Evolutionary conservation across 2,329 filamentous ascomycete genomes (phyloP).

Genomic region (Penicillium verrucosum): DNA sequence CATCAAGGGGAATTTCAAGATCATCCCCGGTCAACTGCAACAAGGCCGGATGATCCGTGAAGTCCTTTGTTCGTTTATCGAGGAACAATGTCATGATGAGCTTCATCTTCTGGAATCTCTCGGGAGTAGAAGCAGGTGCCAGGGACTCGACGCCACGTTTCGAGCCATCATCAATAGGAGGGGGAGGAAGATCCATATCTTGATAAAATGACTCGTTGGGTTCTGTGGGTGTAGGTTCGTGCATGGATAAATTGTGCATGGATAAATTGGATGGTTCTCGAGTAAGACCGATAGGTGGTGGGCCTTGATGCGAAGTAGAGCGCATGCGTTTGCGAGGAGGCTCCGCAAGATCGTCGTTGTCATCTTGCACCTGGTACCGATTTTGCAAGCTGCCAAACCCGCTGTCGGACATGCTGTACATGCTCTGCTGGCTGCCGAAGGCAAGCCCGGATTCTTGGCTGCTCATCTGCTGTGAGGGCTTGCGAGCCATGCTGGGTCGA

Average conservation of each 20-base stretch:
- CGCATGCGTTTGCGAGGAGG: conserved; percentile 77
- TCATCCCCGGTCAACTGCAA: conserved; percentile 72
- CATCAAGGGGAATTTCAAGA: conserved; percentile 87
- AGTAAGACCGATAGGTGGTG: conserved; percentile 36
- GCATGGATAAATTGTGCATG: conserved; percentile 29
- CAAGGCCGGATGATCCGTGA: conserved; percentile 71
- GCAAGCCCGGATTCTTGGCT: conserved; percentile 65
- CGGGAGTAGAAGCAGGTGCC: conserved; percentile 55
- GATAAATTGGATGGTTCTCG: conserved; percentile 27
- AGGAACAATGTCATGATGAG: conserved; percentile 80
- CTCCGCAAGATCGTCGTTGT: conserved; percentile 60
- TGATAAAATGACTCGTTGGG: conserved; percentile 49
- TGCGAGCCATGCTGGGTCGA: conserved; percentile 66
- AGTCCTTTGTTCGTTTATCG: conserved; percentile 67
- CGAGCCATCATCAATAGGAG: conserved; percentile 29
- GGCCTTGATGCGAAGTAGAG: conserved; percentile 51
- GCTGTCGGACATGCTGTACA: conserved; percentile 69
- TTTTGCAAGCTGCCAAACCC: conserved; percentile 67
- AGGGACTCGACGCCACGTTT: conserved; percentile 41
- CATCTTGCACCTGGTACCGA: conserved; percentile 31
- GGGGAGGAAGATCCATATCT: conserved; percentile 34
- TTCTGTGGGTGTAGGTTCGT: conserved; percentile 45
- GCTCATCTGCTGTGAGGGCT: conserved; percentile 62
- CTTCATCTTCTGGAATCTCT: conserved; percentile 75
- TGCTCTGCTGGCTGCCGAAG: conserved; percentile 76